Conservation (phyloP, 345 rosid genomes). For the Pistacia vera region DNA sequence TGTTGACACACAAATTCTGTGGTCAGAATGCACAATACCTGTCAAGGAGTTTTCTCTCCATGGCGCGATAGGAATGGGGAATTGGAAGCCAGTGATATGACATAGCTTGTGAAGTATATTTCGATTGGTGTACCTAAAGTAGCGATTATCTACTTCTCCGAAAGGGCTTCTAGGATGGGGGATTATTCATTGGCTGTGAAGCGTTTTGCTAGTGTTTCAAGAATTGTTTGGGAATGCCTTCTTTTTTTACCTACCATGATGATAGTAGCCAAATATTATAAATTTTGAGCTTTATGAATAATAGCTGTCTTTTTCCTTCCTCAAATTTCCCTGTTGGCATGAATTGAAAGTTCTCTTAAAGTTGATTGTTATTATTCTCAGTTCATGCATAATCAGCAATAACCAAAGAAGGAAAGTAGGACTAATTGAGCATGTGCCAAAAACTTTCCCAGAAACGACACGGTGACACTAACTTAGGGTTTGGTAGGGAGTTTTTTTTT, state of each 20-base stretch:
- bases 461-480: too few relatives aligned
- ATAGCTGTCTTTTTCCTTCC: neutral
- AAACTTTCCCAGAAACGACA: neutral
- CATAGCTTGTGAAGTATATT: slow-evolving; percentile 10
- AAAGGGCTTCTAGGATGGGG: neutral
- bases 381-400: neutral
- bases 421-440: neutral
- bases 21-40: neutral
- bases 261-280: neutral
- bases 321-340: neutral
- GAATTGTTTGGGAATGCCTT: neutral
- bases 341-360: too few relatives aligned
- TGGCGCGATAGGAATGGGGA: neutral
- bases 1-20: neutral
- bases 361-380: neutral
- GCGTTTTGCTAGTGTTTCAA: neutral
- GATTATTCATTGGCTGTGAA: slow-evolving; percentile 1
- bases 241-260: neutral
- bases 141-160: neutral
- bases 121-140: neutral
- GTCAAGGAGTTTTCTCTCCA: neutral
- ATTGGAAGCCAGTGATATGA: neutral
- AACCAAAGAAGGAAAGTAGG: neutral
- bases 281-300: slow-evolving; percentile 8
- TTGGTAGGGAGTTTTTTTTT: too few relatives aligned